Conservation (phyloP, 176 grass and related monocot genomes). For the Musa schizocarpa region DNA sequence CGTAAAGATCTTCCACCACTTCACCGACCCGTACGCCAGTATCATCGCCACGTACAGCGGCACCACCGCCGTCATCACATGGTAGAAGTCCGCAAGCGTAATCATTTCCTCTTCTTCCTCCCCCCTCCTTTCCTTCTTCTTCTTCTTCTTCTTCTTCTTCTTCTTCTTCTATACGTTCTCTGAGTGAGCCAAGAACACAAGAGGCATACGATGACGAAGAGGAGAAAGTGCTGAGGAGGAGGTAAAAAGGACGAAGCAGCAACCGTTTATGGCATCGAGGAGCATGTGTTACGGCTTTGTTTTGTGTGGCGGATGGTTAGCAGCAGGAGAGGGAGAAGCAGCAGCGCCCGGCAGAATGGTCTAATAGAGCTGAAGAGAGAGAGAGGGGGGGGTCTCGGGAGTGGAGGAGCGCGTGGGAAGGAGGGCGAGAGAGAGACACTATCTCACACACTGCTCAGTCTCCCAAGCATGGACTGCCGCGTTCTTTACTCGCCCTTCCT, state of each 20-base stretch:
- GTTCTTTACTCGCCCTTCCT: neutral
- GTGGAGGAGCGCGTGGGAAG: neutral
- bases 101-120: slow-evolving; percentile 52
- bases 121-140: neutral
- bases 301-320: slow-evolving; percentile 33
- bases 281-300: slow-evolving; percentile 76
- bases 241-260: slow-evolving; percentile 18
- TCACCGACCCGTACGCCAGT: slow-evolving; percentile 85
- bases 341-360: slow-evolving; percentile 2
- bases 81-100: slow-evolving; percentile 67
- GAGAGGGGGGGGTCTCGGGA: too few species aligned
- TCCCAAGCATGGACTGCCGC: slow-evolving; percentile 2
- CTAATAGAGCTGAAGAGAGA: slow-evolving; percentile 2
- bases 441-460: neutral
- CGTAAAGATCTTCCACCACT: slow-evolving; percentile 98
- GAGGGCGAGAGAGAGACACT: neutral
- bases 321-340: neutral
- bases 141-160: neutral
- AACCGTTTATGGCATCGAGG: slow-evolving; percentile 14
- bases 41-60: slow-evolving; percentile 99
- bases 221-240: slow-evolving; percentile 8
- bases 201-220: neutral
- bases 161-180: too few species aligned
- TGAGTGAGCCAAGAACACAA: neutral
- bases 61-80: slow-evolving; percentile 98